Evolutionary conservation across 208 protist species (phyloP).

Genomic region (Angomonas desouzai): DNA sequence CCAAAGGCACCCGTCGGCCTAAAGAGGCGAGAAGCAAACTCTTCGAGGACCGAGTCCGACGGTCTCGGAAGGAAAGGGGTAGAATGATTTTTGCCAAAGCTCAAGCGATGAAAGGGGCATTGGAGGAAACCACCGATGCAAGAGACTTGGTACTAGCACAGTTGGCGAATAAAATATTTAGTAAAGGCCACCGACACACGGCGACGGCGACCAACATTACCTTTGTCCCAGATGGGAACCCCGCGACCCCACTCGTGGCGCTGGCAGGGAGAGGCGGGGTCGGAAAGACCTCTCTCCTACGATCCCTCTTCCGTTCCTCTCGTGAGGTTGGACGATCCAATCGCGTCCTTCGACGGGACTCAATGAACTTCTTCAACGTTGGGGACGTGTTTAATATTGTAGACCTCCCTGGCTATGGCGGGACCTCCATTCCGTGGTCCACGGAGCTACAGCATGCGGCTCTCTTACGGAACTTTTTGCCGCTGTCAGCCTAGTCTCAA

Average conservation of each 20-base stretch:
- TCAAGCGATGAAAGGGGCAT: conserved; percentile 30
- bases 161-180: conserved; percentile 82
- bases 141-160: conserved; percentile 73
- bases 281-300: conserved; percentile 77
- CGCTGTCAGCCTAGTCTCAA: conserved; percentile 78
- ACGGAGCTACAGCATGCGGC: conserved; percentile 78
- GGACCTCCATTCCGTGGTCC: conserved; percentile 79
- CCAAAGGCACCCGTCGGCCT: conserved; percentile 45
- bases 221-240: conserved; percentile 84
- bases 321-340: conserved; percentile 71
- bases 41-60: conserved; percentile 34
- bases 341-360: conserved; percentile 63
- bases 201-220: conserved; percentile 74
- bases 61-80: conserved; percentile 28
- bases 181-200: conserved; percentile 64
- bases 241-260: conserved; percentile 73
- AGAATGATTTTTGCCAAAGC: conserved; percentile 47
- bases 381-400: conserved; percentile 82
- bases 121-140: conserved; percentile 38
- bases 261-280: conserved; percentile 59
- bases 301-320: conserved; percentile 71
- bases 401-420: conserved; percentile 79
- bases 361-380: conserved; percentile 88
- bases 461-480: conserved; percentile 76
- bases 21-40: conserved; percentile 24